Evolutionary conservation across 164 flowering plant species (phyloP).

Genomic region (Cinnamomum micranthum): DNA sequence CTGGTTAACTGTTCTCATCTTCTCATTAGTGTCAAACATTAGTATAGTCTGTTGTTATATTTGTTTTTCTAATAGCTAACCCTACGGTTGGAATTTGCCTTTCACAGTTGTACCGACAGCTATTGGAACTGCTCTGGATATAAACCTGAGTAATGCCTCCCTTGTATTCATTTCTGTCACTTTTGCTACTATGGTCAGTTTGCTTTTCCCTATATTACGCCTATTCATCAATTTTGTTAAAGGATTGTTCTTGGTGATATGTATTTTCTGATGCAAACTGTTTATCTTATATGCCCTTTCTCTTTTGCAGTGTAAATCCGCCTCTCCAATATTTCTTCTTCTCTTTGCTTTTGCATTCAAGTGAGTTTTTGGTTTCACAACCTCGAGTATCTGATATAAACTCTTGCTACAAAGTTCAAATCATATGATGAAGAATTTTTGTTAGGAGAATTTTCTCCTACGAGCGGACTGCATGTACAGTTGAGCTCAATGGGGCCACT

Average conservation of each 20-base stretch:
- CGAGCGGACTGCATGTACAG: background rate
- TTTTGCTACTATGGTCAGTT: constrained; percentile 97
- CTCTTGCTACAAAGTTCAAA: background rate
- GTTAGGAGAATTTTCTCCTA: background rate
- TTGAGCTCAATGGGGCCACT: background rate
- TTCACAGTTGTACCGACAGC: constrained; percentile 98
- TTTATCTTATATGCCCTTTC: background rate
- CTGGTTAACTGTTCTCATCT: too few relatives aligned
- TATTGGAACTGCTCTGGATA: constrained; percentile 92
- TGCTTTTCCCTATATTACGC: background rate
- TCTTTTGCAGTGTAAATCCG: constrained; percentile 94
- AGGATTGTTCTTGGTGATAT: background rate
- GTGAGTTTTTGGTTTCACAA: constrained; percentile 31
- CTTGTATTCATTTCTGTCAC: constrained; percentile 98
- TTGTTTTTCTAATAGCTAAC: constrained; percentile 40
- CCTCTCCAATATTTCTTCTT: constrained; percentile 92
- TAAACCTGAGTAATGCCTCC: constrained; percentile 94
- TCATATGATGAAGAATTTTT: background rate
- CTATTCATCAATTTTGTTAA: background rate
- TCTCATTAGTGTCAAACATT: background rate
- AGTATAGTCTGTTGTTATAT: background rate
- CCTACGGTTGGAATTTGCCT: constrained; percentile 82
- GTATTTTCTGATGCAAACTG: background rate
- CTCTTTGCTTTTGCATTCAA: constrained; percentile 98
- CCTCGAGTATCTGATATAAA: background rate